Conservation (phyloP, 768 basidiomycete genomes). For the Macrolepiota albuminosa region DNA sequence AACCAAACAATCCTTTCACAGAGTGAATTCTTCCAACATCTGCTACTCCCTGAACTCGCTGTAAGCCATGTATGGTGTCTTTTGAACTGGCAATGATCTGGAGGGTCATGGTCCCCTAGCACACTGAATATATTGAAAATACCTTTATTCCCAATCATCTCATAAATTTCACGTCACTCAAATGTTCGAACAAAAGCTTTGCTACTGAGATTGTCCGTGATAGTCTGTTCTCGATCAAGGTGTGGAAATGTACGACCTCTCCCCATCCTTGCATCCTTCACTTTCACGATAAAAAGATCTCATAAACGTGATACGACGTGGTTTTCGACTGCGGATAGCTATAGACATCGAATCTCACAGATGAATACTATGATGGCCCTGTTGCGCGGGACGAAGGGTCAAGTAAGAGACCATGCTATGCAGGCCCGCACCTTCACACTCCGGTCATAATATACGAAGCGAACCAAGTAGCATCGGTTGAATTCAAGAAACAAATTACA, state of each 20-base stretch:
- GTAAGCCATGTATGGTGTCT: neutral
- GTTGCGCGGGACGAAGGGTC: no score
- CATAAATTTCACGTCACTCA: neutral
- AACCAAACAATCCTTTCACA: conserved; percentile 8
- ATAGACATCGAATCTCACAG: neutral
- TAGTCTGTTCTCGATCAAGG: neutral
- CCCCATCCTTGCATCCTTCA: neutral
- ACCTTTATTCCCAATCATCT: neutral
- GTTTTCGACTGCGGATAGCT: neutral
- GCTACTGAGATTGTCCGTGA: neutral
- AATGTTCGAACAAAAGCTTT: neutral
- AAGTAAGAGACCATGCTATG: no score
- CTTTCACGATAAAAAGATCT: neutral
- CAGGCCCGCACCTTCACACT: no score
- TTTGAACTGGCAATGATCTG: neutral
- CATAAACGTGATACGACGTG: neutral
- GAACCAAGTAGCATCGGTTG: no score
- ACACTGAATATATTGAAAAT: neutral
- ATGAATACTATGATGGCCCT: neutral
- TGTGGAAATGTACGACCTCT: neutral
- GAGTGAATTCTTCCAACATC: no score
- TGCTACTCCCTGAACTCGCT: no score
- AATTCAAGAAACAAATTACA: no score
- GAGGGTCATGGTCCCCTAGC: neutral
- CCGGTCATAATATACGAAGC: no score